These are phyloP conservation scores for Bolboschoenus planiculmis DNA, from an alignment of 176 grass and related monocot genomes.

Conservation along the genomic window DNA sequence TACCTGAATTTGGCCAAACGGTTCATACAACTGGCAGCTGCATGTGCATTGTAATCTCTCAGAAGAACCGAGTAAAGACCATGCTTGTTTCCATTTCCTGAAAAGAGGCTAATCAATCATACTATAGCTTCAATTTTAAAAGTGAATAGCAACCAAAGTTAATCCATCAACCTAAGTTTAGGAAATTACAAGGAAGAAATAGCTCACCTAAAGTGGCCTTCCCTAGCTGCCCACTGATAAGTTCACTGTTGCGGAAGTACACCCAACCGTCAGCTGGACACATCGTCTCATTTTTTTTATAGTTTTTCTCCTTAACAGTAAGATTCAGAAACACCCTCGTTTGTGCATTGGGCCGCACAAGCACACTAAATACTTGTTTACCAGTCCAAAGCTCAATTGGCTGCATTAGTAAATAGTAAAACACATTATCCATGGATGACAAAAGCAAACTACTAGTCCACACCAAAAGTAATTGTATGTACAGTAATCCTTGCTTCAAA, in stretches of 20 bases:
- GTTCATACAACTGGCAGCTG: conserved; percentile 98
- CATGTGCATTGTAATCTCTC: conserved; percentile 99
- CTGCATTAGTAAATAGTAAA: conserved; percentile 41
- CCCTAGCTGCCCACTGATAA: conserved; percentile 81
- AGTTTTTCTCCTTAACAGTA: conserved; percentile 73
- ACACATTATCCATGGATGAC: conserved; percentile 1
- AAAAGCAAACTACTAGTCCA: conserved; percentile 21
- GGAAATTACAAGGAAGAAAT: neutral
- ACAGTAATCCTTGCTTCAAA: conserved; percentile 10
- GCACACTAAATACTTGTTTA: conserved; percentile 89
- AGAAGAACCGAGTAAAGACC: conserved; percentile 84
- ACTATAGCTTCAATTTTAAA: conserved; percentile 23
- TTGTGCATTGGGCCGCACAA: conserved; percentile 75
- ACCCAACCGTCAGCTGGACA: conserved; percentile 87
- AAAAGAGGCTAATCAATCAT: conserved; percentile 24
- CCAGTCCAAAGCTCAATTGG: conserved; percentile 95
- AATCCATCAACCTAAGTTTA: neutral
- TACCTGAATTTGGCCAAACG: conserved; percentile 95
- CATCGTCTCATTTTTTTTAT: conserved; percentile 54
- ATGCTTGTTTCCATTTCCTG: conserved; percentile 92
- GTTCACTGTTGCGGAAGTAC: conserved; percentile 91
- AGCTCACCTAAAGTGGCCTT: conserved; percentile 84
- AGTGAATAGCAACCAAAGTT: neutral
- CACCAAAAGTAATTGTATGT: conserved; percentile 8
- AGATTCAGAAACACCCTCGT: conserved; percentile 93